Percentiles rank a stretch among this genome's conserved stretches.
These are phyloP conservation scores for Rhizopogon rudus DNA, from an alignment of 768 basidiomycete species.

Conservation along the genomic window DNA sequence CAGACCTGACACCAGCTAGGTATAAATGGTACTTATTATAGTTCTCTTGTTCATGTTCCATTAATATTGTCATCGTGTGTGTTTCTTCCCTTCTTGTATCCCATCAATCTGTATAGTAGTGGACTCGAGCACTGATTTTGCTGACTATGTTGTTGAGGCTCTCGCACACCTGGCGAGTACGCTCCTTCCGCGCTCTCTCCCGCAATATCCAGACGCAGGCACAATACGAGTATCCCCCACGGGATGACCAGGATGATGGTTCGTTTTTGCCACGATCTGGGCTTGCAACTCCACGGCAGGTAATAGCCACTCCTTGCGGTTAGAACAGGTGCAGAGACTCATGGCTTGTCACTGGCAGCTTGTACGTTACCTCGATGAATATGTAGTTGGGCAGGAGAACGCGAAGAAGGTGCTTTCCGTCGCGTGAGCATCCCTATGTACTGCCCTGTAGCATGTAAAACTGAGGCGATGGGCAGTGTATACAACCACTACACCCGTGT, in stretches of 20 bases:
- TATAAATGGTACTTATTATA: neutral
- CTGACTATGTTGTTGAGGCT: conserved; percentile 16
- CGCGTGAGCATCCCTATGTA: conserved; percentile 56
- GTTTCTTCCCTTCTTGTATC: neutral
- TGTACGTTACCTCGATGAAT: conserved; percentile 81
- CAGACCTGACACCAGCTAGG: neutral
- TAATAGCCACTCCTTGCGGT: conserved; percentile 7
- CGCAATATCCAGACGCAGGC: conserved; percentile 55
- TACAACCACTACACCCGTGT: conserved; percentile 95
- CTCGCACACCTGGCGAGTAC: conserved; percentile 19
- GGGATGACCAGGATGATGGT: conserved; percentile 27
- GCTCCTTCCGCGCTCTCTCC: conserved; percentile 21
- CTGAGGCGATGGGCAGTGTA: conserved; percentile 45
- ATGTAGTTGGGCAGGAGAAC: conserved; percentile 85
- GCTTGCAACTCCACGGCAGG: conserved; percentile 58
- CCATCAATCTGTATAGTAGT: neutral
- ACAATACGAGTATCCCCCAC: conserved; percentile 36
- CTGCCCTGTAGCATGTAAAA: conserved; percentile 1
- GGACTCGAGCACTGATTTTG: too few relatives aligned
- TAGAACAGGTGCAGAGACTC: conserved; percentile 1
- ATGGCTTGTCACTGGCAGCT: conserved; percentile 41
- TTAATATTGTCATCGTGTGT: neutral
- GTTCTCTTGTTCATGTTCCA: neutral
- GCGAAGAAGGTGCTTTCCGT: conserved; percentile 95
- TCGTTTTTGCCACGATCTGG: conserved; percentile 38